Conservation (phyloP, 345 rosid genomes). For the Pistacia integerrima region DNA sequence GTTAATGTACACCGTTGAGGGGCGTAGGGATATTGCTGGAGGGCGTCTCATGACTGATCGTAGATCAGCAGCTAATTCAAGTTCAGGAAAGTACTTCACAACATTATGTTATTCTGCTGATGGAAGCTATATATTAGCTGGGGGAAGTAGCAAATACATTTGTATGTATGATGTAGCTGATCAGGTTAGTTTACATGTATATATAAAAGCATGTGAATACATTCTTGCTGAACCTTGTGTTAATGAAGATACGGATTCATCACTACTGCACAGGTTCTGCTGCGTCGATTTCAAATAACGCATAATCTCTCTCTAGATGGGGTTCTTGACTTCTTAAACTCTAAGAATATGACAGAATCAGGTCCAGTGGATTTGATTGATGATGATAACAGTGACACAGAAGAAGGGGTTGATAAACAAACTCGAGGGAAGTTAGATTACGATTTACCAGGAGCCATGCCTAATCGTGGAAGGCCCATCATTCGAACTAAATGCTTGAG, state of each 20-base stretch:
- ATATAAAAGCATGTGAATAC: not conserved
- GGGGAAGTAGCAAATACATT: slow-evolving; percentile 92
- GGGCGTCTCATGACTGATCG: slow-evolving; percentile 93
- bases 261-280: slow-evolving; percentile 56
- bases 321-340: slow-evolving; percentile 88
- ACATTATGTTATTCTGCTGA: slow-evolving; percentile 93
- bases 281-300: slow-evolving; percentile 84
- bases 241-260: too few species aligned
- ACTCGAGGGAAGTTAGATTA: slow-evolving; percentile 73
- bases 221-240: not conserved
- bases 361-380: slow-evolving; percentile 94
- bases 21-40: slow-evolving; percentile 94
- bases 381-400: slow-evolving; percentile 75
- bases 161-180: slow-evolving; percentile 97
- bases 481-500: slow-evolving; percentile 78
- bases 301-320: slow-evolving; percentile 89
- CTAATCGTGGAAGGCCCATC: slow-evolving; percentile 79
- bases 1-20: slow-evolving; percentile 93
- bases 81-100: slow-evolving; percentile 91
- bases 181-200: slow-evolving; percentile 60
- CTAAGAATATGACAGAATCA: slow-evolving; percentile 95
- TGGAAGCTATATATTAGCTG: slow-evolving; percentile 92
- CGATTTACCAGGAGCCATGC: slow-evolving; percentile 86
- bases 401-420: slow-evolving; percentile 83
- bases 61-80: slow-evolving; percentile 91